Evolutionary conservation across 75 land plant genomes (phyloP).

Genomic region (Azolla pinnata): DNA sequence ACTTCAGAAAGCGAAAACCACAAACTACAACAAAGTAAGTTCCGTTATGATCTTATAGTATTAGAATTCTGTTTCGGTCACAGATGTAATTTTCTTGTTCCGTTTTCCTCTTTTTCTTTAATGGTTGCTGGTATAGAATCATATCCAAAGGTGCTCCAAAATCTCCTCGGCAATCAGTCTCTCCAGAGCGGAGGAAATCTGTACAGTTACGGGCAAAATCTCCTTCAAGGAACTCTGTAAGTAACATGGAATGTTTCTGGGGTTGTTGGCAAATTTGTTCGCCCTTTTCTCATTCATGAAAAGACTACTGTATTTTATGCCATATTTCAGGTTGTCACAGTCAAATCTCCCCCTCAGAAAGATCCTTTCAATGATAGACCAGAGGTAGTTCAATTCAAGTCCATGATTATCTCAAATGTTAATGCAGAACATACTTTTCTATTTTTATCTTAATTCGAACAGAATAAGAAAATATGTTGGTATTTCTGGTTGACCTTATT

Average conservation of each 20-base stretch:
- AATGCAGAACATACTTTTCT: neutral
- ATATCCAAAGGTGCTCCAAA: conserved; percentile 1
- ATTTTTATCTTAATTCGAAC: neutral
- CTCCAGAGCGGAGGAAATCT: conserved; percentile 5
- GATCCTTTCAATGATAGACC: conserved; percentile 22
- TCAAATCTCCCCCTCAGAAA: too few species aligned
- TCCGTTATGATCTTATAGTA: neutral
- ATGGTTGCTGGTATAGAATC: neutral
- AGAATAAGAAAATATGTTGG: too few species aligned
- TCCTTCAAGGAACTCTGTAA: conserved; percentile 8
- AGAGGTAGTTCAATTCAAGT: conserved; percentile 6
- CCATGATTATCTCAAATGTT: neutral
- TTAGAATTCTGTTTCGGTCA: neutral
- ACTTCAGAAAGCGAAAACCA: conserved; percentile 11
- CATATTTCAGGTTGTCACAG: too few species aligned
- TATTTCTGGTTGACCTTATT: too few species aligned
- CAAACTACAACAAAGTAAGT: conserved; percentile 7
- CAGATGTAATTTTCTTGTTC: neutral
- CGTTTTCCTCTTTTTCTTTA: neutral
- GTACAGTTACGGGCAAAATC: conserved; percentile 1
- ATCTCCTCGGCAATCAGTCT: neutral
- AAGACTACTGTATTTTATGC: too few species aligned
- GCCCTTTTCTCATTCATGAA: too few species aligned
- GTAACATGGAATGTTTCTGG: neutral
- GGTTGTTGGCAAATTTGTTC: too few species aligned